Base-by-base conservation (phyloP, 2,329 filamentous ascomycete species). In the Trichoderma sp. region DNA sequence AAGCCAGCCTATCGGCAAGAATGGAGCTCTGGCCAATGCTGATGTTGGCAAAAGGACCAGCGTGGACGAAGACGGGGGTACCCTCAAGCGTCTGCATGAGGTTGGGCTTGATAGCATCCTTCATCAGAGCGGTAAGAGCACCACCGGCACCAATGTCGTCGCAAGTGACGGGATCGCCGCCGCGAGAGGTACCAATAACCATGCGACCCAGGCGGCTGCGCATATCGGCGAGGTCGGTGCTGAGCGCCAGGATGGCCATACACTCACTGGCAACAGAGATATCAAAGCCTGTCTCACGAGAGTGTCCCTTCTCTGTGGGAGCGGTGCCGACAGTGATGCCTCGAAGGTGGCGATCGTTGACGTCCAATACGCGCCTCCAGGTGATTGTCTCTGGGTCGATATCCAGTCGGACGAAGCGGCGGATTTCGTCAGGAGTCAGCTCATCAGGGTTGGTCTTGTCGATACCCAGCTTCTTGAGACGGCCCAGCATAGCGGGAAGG, bases 11-110 rank as follows among this genome's bases (percentile, higher is more conserved):
- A 84, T 98, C 97, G 18, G 97, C 96, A 75, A 99, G 89, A 75
- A 98, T 94, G 9, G 95, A 98, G 85, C 94, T 98, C 84, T 97
- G 97, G 67, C 97, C 97, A 78, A 99, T 98, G 85, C 93, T 96
- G 84, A 99, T 99, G 85, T 99, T 99, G 82, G 97, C 97, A 81
- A 99, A 99, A 18, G 97, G 97, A 5, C 97, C 97, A 27, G 97
- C 97, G 82, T 99, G 97, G 16, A 99, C 97, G 82, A 99, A 97
- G 3, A 98, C 97, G 0, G 97, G 97, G 8, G 97, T 99, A 33
- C 97, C 97, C 84, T 99, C 97, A 71, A 99, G 88, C 35, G 95
- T 98, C 85, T 99, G 97, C 97, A 99, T 98, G 78, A 99, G 88
- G 86, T 98, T 99, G 76, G 97, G 97, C 89, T 99, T 99, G 87